Evolutionary conservation across 2,329 filamentous ascomycete species (phyloP), one percentile per base, ranked within the genome.

Genomic region (Tolypocladium album): DNA sequence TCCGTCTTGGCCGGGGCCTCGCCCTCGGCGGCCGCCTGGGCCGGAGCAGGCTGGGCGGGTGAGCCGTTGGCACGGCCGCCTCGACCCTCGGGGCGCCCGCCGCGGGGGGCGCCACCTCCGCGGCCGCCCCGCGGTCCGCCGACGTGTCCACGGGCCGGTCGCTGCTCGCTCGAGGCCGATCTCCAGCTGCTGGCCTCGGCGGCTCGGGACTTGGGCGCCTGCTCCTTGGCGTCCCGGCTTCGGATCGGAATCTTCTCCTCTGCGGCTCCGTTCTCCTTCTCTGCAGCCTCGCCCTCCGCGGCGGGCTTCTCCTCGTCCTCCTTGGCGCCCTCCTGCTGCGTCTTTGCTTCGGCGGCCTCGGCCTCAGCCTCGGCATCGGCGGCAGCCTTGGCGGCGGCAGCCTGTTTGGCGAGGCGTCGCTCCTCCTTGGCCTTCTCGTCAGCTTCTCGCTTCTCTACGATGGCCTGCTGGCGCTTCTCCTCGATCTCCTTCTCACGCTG

Each of bases 401-500:
- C 81, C 62, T 83, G 81, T 72, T 86, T 85, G 31, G 82, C 86
- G 40, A 84, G 72, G 58, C 83, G 81, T 61, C 79, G 80, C 65
- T 91, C 88, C 67, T 90, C 90, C 74, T 90, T 92, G 53, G 85
- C 88, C 78, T 92, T 94, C 64, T 94, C 90, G 1, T 94, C 90
- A 0, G 88, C 85, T 67, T 96, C 92, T 71, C 88, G 89, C 84
- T 95, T 96, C 74, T 94, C 87, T 64, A 86, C 86, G 34, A 92
- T 64, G 8, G 84, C 82, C 61, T 89, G 80, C 68, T 89, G 80
- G 65, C 89, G 84, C 82, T 91, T 96, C 77, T 96, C 91, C 69
- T 95, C 93, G 61, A 99, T 86, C 73, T 95, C 88, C 68, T 87
- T 88, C 78, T 97, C 93, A 65, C 90, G 87, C 17, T 92, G 84